Evolutionary conservation across 345 rosid genomes (phyloP), one percentile per base, ranked within the genome.

Genomic region (Zanthoxylum bungeanum): DNA sequence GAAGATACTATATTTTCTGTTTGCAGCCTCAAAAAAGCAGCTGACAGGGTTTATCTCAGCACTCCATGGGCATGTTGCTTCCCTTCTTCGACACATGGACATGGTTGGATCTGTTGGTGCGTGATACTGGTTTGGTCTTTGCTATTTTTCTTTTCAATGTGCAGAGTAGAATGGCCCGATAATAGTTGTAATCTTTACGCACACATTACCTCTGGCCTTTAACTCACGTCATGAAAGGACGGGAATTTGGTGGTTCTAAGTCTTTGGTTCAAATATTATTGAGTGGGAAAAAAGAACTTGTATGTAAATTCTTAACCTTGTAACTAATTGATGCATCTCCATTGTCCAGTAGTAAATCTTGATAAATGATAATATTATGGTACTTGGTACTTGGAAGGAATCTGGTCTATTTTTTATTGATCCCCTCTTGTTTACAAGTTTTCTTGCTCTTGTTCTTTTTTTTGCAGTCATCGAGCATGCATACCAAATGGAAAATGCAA

Each of bases 41-140:
- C 82, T 88, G 46, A 71, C 87, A 21, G 87, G 75, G 66, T 79
- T 91, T 84, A 84, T 96, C 67, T 88, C 93, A 74, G 78, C 80
- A 52, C 91, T 93, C 58, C 91, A 79, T 47, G 99, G 98, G 67
- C 87, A 84, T 74, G 93, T 85, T 65, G 95, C 97, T 28, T 16
- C 83, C 56, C 92, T 89, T 72, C 96, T 96, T 65, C 88, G 98
- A 33, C 94, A 96, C 76, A 83, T 84, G 91, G 93, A 96, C 76
- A 83, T 84, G 91, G 93, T 89, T 80, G 99, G 97, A 75, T 93
- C 98, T 60, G 85, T 86, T 75, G 97, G 99, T 95, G 87, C 57
- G 92, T 80, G 21, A 40, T 44, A 6, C 47, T 72, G 30, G 19
- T 27, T 37, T 31, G 33, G 34, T 7, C 16, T 3, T 9, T 62